Conservation (phyloP, 257 asterid genomes). For the Solanum medicagineum region DNA sequence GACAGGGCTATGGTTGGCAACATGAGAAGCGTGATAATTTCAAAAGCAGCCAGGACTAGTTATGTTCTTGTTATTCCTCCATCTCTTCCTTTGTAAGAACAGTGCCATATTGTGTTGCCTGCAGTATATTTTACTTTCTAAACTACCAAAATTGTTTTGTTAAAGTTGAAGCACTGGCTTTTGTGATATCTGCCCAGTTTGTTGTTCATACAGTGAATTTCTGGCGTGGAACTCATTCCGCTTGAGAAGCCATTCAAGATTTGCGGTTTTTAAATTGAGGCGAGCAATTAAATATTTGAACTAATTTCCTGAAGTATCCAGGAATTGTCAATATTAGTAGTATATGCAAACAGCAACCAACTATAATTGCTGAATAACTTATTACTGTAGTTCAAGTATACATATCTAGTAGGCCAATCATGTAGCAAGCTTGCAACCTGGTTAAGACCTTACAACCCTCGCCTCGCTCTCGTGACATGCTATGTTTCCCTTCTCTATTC, state of each 20-base stretch:
- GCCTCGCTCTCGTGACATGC: too few species aligned
- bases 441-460: not conserved
- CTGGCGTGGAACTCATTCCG: not conserved
- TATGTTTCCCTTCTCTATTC: too few species aligned
- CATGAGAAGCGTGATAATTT: constrained; percentile 39
- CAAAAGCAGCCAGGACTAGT: constrained; percentile 39
- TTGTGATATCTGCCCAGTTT: not conserved
- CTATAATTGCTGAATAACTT: not conserved
- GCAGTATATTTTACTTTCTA: not conserved
- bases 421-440: constrained; percentile 38
- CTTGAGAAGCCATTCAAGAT: not conserved
- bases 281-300: not conserved
- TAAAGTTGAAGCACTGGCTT: not conserved
- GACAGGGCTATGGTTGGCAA: constrained; percentile 66
- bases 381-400: not conserved
- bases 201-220: not conserved
- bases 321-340: too few species aligned
- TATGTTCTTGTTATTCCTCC: not conserved
- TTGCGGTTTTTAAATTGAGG: not conserved
- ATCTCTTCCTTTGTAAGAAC: not conserved
- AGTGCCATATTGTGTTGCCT: not conserved
- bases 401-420: not conserved
- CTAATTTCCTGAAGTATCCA: too few species aligned
- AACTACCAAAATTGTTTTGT: not conserved
- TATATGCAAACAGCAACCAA: not conserved